A percentile compares a stretch with the other conserved stretches of the same genome.
phyloP scores from a whole-genome alignment of 1,284 basidiomycete genomes.

The Ustilago bromivora region DNA sequence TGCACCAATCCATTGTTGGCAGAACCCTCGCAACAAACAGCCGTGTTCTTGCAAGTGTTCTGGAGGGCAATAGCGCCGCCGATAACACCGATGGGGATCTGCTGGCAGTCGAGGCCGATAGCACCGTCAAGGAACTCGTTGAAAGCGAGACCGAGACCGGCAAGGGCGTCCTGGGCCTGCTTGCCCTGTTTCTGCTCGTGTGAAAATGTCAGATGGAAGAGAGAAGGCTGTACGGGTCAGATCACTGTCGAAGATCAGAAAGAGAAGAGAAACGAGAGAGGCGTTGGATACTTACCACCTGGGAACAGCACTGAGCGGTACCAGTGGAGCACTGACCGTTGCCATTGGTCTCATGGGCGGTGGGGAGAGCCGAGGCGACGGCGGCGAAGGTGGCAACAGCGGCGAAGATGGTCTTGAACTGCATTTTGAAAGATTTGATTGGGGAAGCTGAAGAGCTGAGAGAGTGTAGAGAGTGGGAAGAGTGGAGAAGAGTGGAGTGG shows the following conservation, averaged over 20 bases:
- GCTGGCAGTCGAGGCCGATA: constrained; percentile 54
- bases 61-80: constrained; percentile 29
- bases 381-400: constrained; percentile 48
- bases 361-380: constrained; percentile 45
- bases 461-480: constrained; percentile 28
- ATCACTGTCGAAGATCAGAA: constrained; percentile 6
- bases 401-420: constrained; percentile 60
- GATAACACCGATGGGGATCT: constrained; percentile 45
- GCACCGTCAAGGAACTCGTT: constrained; percentile 45
- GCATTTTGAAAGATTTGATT: constrained; percentile 49
- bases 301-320: constrained; percentile 53
- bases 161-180: constrained; percentile 49
- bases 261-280: not conserved
- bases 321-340: constrained; percentile 53
- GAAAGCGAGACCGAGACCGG: constrained; percentile 55
- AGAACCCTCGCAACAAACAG: constrained; percentile 48
- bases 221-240: constrained; percentile 8
- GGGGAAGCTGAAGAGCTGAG: constrained; percentile 46
- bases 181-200: constrained; percentile 45
- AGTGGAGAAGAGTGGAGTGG: constrained; percentile 49
- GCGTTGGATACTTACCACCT: constrained; percentile 28
- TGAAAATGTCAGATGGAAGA: constrained; percentile 5
- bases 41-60: constrained; percentile 53
- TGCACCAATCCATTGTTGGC: constrained; percentile 58
- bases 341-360: constrained; percentile 33